Base-by-base conservation (phyloP, 495 filamentous ascomycete species). In the Geopyxis carbonaria region DNA sequence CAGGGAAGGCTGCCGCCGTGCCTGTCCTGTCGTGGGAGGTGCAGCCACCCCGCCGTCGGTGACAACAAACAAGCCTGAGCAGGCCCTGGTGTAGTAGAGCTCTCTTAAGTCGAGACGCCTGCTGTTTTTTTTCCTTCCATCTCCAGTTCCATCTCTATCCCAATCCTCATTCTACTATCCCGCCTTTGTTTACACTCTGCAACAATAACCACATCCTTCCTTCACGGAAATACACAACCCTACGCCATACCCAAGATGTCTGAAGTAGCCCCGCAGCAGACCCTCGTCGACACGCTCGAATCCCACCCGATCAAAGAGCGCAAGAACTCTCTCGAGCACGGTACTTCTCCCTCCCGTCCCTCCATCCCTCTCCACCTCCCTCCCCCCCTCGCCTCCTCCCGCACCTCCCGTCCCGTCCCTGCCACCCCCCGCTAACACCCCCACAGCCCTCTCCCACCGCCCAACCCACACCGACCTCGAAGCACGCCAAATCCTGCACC, bases 381-480 rank as follows among this genome's bases (percentile, higher is more conserved):
- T 36, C 19, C n/a, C 3, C 15, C 16, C 14, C 11, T 20, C 15
- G 13, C 22, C 1, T 10, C 14, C 31, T 18, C 10, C 31, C 16
- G 10, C 31, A n/a, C 18, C 6, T 33, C n/a, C n/a, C n/a, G n/a
- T n/a, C n/a, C n/a, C n/a, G 18, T n/a, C n/a, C 33, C 24, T 14
- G 31, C 4, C 28, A 14, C 25, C 2, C 15, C 14, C 18, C 31
- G 10, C 33, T 43, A 45, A 53, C 35, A 36, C n/a, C 18, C 8
- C 19, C 5, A 7, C 20, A 54, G 52, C 52, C 35, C 48, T 56
- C 34, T 42, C 40, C 20, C 18, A 38, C 16, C 54, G 53, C 2
- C 52, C 52, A 4, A 52, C 48, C 2, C 39, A 45, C 22, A 55
- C 51, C 22, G 52, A 56, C n/a, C 47, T 56, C 10, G 43, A 53